phyloP scores from a whole-genome alignment of 805 yeast species.

The Teunomyces atbi region DNA sequence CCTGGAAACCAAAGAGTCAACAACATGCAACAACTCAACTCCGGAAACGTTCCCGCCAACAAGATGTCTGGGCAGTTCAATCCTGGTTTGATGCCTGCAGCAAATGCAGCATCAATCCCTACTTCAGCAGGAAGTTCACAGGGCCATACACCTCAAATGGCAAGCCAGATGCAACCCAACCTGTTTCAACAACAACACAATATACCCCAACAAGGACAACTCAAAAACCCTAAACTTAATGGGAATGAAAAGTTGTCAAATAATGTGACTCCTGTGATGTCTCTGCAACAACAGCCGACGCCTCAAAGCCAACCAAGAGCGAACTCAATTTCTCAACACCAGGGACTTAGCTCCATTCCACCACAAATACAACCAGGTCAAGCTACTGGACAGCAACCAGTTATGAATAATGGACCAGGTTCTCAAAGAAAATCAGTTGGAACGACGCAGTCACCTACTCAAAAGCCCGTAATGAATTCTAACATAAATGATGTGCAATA shows the following conservation, averaged over 20 bases:
- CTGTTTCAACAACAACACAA: constrained; percentile 4
- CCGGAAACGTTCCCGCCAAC: constrained; percentile 6
- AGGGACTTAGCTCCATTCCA: constrained; percentile 7
- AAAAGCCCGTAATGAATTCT: constrained; percentile 1
- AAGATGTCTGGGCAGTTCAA: constrained; percentile 12
- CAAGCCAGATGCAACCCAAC: constrained; percentile 20
- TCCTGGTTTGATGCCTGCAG: constrained; percentile 15
- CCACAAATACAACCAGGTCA: constrained; percentile 1
- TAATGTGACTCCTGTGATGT: constrained; percentile 23
- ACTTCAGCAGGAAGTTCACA: constrained; percentile 20
- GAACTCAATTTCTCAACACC: constrained; percentile 4
- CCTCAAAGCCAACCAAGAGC: constrained; percentile 19
- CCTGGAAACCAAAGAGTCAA: constrained; percentile 21
- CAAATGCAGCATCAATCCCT: constrained; percentile 25
- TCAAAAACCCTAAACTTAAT: constrained; percentile 3
- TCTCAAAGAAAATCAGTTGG: constrained; percentile 2
- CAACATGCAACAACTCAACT: constrained; percentile 17
- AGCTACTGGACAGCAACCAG: constrained; percentile 5
- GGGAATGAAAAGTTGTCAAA: constrained; percentile 12
- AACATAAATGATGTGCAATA: constrained; percentile 1
- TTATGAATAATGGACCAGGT: constrained; percentile 1
- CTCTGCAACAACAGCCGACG: constrained; percentile 25
- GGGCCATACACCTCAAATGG: constrained; percentile 32
- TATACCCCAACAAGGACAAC: constrained; percentile 7
- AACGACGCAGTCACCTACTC: not conserved